Evolutionary conservation across 345 rosid species (phyloP).

Genomic region (Erucastrum elatum): DNA sequence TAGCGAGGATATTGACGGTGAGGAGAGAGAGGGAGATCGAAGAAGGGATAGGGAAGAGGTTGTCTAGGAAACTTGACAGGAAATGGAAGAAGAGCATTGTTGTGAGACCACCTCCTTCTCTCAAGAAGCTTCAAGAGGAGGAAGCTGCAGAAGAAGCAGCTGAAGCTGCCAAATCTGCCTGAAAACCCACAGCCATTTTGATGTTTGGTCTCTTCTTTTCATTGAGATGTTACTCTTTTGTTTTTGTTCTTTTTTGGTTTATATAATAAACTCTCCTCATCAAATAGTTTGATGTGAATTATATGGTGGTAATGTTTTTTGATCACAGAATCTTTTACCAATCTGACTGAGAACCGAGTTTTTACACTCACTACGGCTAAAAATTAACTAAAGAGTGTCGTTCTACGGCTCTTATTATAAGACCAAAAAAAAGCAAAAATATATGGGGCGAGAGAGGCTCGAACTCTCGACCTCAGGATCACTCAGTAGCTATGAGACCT

Average conservation of each 20-base stretch:
- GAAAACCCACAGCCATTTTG: not conserved
- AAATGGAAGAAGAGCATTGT: slow-evolving; percentile 91
- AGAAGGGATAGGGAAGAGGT: slow-evolving; percentile 80
- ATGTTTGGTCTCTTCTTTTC: not conserved
- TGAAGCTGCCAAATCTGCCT: slow-evolving; percentile 54
- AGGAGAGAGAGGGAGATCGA: slow-evolving; percentile 87
- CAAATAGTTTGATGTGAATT: not conserved
- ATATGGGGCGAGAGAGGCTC: slow-evolving; percentile 91
- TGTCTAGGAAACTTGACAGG: slow-evolving; percentile 83
- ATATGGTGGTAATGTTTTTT: not conserved
- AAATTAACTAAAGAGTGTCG: too few relatives aligned
- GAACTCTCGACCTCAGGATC: slow-evolving; percentile 97
- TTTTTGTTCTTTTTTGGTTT: not conserved
- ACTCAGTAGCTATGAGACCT: slow-evolving; percentile 91
- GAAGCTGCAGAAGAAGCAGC: slow-evolving; percentile 84
- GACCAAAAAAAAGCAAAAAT: too few relatives aligned
- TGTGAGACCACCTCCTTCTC: slow-evolving; percentile 80
- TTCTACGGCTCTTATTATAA: too few relatives aligned
- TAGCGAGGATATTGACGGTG: slow-evolving; percentile 80
- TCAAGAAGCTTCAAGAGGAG: slow-evolving; percentile 70
- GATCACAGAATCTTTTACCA: not conserved
- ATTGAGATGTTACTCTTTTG: slow-evolving; percentile 2
- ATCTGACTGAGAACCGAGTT: not conserved
- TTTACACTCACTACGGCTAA: not conserved
- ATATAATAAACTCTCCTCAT: slow-evolving; percentile 6